Conservation (phyloP, 495 filamentous ascomycete species). For the Neurospora sublineolata region DNA sequence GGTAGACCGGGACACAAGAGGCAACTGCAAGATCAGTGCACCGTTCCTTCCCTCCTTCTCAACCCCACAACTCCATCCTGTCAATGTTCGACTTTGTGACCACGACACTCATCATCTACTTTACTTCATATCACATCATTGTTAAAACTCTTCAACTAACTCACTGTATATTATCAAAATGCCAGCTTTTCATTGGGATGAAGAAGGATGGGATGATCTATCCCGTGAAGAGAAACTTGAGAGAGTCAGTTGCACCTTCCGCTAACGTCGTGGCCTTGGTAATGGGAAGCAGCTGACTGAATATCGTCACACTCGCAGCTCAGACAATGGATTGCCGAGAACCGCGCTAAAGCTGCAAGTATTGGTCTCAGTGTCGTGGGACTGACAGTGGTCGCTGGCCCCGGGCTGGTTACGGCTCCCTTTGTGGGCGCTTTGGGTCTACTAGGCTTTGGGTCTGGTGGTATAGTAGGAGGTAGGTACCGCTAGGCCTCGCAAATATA, state of each 20-base stretch:
- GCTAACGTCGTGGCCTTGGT: rapidly evolving
- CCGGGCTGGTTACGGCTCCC: neutral
- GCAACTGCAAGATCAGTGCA: neutral
- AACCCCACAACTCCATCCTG: neutral
- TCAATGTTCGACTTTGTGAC: neutral
- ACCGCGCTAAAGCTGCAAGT: neutral
- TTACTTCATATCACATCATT: neutral
- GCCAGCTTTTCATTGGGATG: neutral
- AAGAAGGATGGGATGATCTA: neutral
- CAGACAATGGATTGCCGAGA: neutral
- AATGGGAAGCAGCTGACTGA: neutral
- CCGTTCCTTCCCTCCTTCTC: neutral
- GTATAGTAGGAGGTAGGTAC: slow-evolving; percentile 3
- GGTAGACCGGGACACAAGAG: neutral
- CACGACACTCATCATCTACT: neutral
- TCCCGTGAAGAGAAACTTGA: neutral
- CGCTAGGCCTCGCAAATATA: no score
- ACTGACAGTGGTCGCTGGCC: neutral
- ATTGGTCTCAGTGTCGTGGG: neutral
- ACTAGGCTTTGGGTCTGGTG: neutral
- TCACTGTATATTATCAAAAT: neutral
- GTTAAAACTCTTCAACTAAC: no score
- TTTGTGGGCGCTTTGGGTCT: neutral
- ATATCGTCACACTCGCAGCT: neutral
- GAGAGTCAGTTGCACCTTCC: neutral